A percentile compares a stretch with the other conserved stretches of the same genome.
phyloP scores from a whole-genome alignment of 2,329 filamentous ascomycete genomes.

The Ilyonectria destructans region DNA sequence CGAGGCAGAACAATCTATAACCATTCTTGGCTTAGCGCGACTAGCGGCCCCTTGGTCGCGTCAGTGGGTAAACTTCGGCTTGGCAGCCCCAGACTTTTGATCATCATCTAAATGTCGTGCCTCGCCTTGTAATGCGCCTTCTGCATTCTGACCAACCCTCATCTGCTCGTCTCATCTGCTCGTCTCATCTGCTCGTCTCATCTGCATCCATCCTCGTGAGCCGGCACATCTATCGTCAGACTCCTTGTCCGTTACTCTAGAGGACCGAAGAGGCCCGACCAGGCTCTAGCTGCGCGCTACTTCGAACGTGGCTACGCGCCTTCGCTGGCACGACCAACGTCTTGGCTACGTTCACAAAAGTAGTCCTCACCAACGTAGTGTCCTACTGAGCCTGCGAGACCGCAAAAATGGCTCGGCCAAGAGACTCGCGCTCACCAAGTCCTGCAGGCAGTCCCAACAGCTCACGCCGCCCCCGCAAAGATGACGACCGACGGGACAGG shows the following conservation, averaged over 20 bases:
- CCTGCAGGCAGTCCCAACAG: conserved; percentile 89
- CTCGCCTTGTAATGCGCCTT: conserved; percentile 14
- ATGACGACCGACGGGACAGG: conserved; percentile 72
- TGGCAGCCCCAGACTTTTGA: conserved; percentile 34
- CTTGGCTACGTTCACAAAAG: conserved; percentile 49
- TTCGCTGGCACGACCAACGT: conserved; percentile 43
- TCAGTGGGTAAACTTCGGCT: conserved; percentile 37
- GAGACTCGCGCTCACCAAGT: conserved; percentile 89
- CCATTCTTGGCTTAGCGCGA: conserved; percentile 42
- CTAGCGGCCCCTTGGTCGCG: conserved; percentile 7
- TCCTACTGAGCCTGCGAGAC: conserved; percentile 61
- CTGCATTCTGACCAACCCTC: conserved; percentile 31
- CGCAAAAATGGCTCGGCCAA: conserved; percentile 73
- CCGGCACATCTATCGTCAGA: conserved; percentile 3
- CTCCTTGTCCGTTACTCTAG: not conserved
- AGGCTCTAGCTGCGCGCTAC: conserved; percentile 27
- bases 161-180: conserved; percentile 24
- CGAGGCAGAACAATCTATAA: conserved; percentile 34
- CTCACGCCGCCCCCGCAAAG: conserved; percentile 78
- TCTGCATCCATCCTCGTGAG: conserved; percentile 13
- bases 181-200: conserved; percentile 32
- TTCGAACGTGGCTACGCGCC: conserved; percentile 35
- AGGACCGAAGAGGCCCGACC: conserved; percentile 1
- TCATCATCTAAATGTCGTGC: conserved; percentile 34
- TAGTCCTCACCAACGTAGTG: conserved; percentile 59